Base-by-base conservation (phyloP, 495 filamentous ascomycete genomes). In the Lineolata rhizophorae region DNA sequence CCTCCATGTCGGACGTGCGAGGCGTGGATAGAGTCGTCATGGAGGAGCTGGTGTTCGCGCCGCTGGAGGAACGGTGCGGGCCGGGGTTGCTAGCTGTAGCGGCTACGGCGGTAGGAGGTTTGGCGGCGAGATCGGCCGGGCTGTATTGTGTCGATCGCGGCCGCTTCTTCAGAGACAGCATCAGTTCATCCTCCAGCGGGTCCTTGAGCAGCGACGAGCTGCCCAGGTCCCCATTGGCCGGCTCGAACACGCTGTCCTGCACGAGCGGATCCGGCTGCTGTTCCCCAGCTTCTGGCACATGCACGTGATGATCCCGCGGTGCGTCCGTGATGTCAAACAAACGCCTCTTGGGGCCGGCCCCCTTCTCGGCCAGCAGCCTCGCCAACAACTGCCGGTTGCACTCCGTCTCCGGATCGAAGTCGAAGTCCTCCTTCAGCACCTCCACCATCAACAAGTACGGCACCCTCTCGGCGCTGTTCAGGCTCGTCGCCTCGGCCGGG, bases 401-500 rank as follows among this genome's bases (percentile, higher is more conserved):
- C 21, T 55, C 52, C 1, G 69, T 66, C 21, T 67, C 64, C 3
- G 74, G 71, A 35, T 80, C 65, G 41, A 81, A 81, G 34, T 67
- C 67, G 44, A 81, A 79, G 40, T 81, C 75, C 21, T 80, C 74
- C 3, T 62, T 54, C 26, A 81, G 48, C 5, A 81, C 66, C 44
- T 81, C 75, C 3, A 81, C 61, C 74, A 81, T 78, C 4, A 81
- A 55, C 15, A 81, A 43, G 45, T 76, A 81, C 5, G 75, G 75
- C 11, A 81, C 76, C 41, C 75, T 70, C 42, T 81, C 76, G 5
- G 75, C 75, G 41, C 76, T 80, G 47, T 81, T 81, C 30, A 81
- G 43, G 22, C 78, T 76, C 3, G 73, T 79, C 11, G 74, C 70
- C 50, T 81, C 75, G 6, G 76, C 74, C 21, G 75, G 75, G 45